Evolutionary conservation across 2,329 filamentous ascomycete genomes (phyloP).

Genomic region (Colletotrichum australisinense): DNA sequence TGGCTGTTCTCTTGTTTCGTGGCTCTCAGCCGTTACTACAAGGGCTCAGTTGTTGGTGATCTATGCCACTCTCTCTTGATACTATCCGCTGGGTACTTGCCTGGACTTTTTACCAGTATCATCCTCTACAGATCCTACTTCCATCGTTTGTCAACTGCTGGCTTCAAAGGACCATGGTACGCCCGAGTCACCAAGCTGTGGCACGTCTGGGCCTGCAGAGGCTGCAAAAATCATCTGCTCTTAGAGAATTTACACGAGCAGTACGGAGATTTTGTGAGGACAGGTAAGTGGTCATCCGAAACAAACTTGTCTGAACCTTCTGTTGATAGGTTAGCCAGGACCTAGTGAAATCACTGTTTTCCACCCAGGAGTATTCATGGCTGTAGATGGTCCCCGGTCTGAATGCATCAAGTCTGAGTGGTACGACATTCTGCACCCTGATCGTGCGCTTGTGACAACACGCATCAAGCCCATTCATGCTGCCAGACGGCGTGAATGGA

Average conservation of each 20-base stretch:
- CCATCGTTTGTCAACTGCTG: constrained; percentile 47
- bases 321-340: constrained; percentile 14
- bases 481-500: constrained; percentile 39
- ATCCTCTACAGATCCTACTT: constrained; percentile 51
- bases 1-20: constrained; percentile 24
- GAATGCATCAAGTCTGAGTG: constrained; percentile 42
- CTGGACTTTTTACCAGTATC: constrained; percentile 44
- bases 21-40: constrained; percentile 23
- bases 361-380: constrained; percentile 40
- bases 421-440: constrained; percentile 41
- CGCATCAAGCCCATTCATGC: constrained; percentile 39
- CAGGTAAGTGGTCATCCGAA: constrained; percentile 27
- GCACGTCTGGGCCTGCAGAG: constrained; percentile 43
- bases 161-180: constrained; percentile 50
- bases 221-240: constrained; percentile 39
- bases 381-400: constrained; percentile 40
- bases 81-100: constrained; percentile 33
- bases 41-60: constrained; percentile 6
- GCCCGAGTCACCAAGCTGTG: constrained; percentile 51
- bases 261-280: constrained; percentile 43
- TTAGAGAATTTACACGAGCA: constrained; percentile 37
- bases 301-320: background rate
- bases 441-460: constrained; percentile 36
- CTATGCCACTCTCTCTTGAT: constrained; percentile 7
- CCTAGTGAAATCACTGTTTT: constrained; percentile 42